A percentile compares a stretch with the other conserved stretches of the same genome.
Evolutionary conservation across 1,139 yeast genomes (phyloP).

Genomic region (Pichia sp.): DNA sequence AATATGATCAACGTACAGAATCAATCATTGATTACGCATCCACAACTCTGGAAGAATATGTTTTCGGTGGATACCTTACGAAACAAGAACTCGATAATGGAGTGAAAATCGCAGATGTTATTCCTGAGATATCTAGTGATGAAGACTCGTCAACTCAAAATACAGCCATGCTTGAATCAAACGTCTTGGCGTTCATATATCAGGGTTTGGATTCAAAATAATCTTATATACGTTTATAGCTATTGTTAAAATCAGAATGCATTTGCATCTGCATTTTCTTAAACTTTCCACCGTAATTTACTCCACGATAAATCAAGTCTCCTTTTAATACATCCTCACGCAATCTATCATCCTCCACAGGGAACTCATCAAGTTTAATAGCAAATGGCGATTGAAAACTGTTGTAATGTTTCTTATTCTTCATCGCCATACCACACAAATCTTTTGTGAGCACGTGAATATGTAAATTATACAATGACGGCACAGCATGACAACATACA

Average conservation of each 20-base stretch:
- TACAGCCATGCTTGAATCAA: slow-evolving; percentile 15
- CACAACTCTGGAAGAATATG: slow-evolving; percentile 49
- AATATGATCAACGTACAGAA: slow-evolving; percentile 50
- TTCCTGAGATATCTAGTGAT: slow-evolving; percentile 1
- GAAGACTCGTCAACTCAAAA: slow-evolving; percentile 2
- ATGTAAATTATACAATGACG: slow-evolving; percentile 65
- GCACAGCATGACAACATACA: slow-evolving; percentile 65
- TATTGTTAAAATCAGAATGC: slow-evolving; percentile 6
- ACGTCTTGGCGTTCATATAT: slow-evolving; percentile 35
- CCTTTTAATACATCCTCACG: slow-evolving; percentile 16
- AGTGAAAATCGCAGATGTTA: slow-evolving; percentile 20
- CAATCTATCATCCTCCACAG: slow-evolving; percentile 25
- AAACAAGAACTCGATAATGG: slow-evolving; percentile 47
- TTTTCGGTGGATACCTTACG: slow-evolving; percentile 56
- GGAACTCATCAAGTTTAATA: slow-evolving; percentile 44
- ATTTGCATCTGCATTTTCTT: slow-evolving; percentile 12
- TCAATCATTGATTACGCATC: slow-evolving; percentile 58
- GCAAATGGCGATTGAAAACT: slow-evolving; percentile 66
- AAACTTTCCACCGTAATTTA: slow-evolving; percentile 18
- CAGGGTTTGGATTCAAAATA: slow-evolving; percentile 34
- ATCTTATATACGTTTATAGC: background rate
- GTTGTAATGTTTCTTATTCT: slow-evolving; percentile 62
- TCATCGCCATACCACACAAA: slow-evolving; percentile 47
- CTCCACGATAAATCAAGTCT: slow-evolving; percentile 16
- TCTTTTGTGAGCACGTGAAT: slow-evolving; percentile 68